Percentiles rank a stretch among this genome's conserved stretches.
These are phyloP conservation scores for Dendrothele bispora DNA, from an alignment of 768 basidiomycete species.

Conservation along the genomic window DNA sequence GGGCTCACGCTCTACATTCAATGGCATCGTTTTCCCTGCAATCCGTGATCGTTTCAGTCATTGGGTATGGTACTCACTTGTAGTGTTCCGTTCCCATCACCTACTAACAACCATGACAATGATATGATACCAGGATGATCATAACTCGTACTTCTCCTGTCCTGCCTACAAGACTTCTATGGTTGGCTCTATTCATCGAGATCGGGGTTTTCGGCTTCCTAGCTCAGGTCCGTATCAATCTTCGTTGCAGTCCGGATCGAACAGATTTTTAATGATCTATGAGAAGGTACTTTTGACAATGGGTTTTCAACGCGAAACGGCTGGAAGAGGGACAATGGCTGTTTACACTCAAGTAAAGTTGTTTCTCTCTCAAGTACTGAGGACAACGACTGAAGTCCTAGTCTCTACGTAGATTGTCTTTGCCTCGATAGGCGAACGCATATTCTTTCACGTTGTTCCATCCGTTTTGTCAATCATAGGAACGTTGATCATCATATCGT, in stretches of 20 bases:
- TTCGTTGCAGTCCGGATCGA: slow-evolving; percentile 19
- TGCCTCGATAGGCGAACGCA: slow-evolving; percentile 59
- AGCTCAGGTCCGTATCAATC: slow-evolving; percentile 43
- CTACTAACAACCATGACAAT: neutral
- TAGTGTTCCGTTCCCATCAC: neutral
- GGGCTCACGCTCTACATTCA: slow-evolving; percentile 74
- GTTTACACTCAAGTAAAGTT: slow-evolving; percentile 47
- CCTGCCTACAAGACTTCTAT: slow-evolving; percentile 44
- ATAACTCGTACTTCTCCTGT: slow-evolving; percentile 38
- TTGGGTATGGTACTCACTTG: slow-evolving; percentile 27
- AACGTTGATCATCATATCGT: slow-evolving; percentile 59
- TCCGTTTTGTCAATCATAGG: slow-evolving; percentile 62
- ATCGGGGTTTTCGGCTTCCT: slow-evolving; percentile 55
- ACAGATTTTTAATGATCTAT: neutral
- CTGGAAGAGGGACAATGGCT: slow-evolving; percentile 60
- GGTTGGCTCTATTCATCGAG: slow-evolving; percentile 46
- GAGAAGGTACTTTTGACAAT: slow-evolving; percentile 51
- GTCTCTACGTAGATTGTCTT: slow-evolving; percentile 55
- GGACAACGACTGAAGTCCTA: neutral
- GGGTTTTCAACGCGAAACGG: slow-evolving; percentile 62
- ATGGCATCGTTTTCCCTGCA: slow-evolving; percentile 65
- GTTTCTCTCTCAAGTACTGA: slow-evolving; percentile 23
- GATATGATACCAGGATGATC: slow-evolving; percentile 38
- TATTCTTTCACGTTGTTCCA: slow-evolving; percentile 63
- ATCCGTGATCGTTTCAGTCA: slow-evolving; percentile 42